Evolutionary conservation across 2,329 filamentous ascomycete genomes (phyloP).

Genomic region (Pseudogymnoascus sp.): DNA sequence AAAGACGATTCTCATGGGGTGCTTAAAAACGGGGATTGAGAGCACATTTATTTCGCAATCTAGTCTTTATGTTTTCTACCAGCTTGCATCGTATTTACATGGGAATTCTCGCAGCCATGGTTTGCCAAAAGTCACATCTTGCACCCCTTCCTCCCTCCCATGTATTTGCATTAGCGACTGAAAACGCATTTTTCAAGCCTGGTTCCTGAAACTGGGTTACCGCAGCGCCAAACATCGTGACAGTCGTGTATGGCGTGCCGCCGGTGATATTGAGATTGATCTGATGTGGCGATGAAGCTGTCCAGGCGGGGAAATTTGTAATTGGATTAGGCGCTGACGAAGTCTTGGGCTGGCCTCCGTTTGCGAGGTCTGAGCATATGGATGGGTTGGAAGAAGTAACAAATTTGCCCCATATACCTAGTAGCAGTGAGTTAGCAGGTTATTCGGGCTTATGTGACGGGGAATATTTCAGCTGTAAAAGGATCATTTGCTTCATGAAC

Average conservation of each 20-base stretch:
- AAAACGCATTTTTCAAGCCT: slow-evolving; percentile 14
- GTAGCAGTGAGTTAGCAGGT: background rate
- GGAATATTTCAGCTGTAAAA: background rate
- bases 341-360: slow-evolving; percentile 9
- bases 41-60: background rate
- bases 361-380: slow-evolving; percentile 11
- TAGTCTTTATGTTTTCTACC: background rate
- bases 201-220: slow-evolving; percentile 14
- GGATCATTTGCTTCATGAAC: background rate
- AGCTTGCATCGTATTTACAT: slow-evolving; percentile 2
- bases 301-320: slow-evolving; percentile 11
- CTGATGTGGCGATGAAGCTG: background rate
- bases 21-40: no score
- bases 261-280: slow-evolving; percentile 17
- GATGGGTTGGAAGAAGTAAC: slow-evolving; percentile 11
- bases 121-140: slow-evolving; percentile 16
- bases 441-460: background rate
- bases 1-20: no score
- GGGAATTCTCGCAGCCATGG: slow-evolving; percentile 11
- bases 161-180: slow-evolving; percentile 13
- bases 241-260: background rate
- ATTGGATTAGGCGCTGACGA: slow-evolving; percentile 3
- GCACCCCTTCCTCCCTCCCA: slow-evolving; percentile 16
- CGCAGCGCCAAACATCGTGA: slow-evolving; percentile 8
- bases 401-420: slow-evolving; percentile 15